Evolutionary conservation across 441 rosid species (phyloP).

Genomic region (Bruguiera hainesii): DNA sequence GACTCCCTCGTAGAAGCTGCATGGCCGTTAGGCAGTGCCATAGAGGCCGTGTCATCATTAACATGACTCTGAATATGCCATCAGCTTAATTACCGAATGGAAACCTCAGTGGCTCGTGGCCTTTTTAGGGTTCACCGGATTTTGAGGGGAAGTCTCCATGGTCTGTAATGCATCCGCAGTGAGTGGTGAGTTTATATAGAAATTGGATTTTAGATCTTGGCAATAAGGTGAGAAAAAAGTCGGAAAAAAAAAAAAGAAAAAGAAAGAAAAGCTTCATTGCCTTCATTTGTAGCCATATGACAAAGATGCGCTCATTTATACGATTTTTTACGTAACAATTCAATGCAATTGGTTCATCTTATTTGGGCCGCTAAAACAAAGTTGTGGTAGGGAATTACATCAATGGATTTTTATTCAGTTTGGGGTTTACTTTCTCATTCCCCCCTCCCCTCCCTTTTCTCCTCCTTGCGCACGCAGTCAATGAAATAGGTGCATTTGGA

Average conservation of each 20-base stretch:
- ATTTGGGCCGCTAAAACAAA: background rate
- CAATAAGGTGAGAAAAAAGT: constrained; percentile 26
- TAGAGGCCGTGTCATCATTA: constrained; percentile 64
- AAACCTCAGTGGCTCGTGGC: constrained; percentile 8
- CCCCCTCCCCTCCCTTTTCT: no score
- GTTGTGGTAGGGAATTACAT: no score
- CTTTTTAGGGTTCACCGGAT: constrained; percentile 3
- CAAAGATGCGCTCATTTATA: constrained; percentile 19
- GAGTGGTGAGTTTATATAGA: constrained; percentile 12
- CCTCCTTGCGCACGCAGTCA: no score
- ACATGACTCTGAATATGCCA: background rate
- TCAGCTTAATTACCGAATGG: background rate
- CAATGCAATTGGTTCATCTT: constrained; percentile 34
- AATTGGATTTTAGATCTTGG: constrained; percentile 25
- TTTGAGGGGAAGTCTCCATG: background rate
- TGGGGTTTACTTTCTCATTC: no score
- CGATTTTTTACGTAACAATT: constrained; percentile 27
- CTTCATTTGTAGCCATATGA: constrained; percentile 35
- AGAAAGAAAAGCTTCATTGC: constrained; percentile 16
- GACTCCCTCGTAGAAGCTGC: constrained; percentile 72
- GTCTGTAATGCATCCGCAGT: constrained; percentile 12
- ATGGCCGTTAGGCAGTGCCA: constrained; percentile 95
- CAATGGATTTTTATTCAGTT: no score
- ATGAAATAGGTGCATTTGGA: no score
- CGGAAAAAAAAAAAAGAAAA: background rate